A percentile compares a stretch with the other conserved stretches of the same genome.
Evolutionary conservation across 441 rosid species (phyloP).

Genomic region (Biscutella auriculata): DNA sequence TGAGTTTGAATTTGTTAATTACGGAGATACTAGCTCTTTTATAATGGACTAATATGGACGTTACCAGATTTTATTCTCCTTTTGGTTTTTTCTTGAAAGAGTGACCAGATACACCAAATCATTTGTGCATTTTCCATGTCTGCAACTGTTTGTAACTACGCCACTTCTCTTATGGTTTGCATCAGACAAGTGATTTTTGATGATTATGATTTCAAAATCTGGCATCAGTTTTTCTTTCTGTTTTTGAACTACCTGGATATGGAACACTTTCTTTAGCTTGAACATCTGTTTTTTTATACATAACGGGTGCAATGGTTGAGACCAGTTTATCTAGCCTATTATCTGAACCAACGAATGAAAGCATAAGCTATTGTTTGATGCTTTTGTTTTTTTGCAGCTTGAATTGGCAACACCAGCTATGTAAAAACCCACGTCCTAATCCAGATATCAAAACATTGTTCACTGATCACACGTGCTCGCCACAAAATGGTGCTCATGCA

Average conservation of each 20-base stretch:
- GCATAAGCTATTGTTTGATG: slow-evolving; percentile 20
- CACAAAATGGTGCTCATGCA: slow-evolving; percentile 68
- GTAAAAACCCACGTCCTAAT: slow-evolving; percentile 78
- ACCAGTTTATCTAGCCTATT: neutral
- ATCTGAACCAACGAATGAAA: slow-evolving; percentile 14
- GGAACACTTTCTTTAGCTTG: slow-evolving; percentile 8
- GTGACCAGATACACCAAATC: slow-evolving; percentile 22
- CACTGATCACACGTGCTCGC: slow-evolving; percentile 62
- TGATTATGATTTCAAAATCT: slow-evolving; percentile 20
- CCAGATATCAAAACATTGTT: slow-evolving; percentile 80
- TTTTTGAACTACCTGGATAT: slow-evolving; percentile 22
- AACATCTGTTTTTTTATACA: neutral
- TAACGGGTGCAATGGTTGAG: neutral
- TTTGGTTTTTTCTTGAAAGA: slow-evolving; percentile 3
- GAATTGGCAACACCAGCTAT: slow-evolving; percentile 91
- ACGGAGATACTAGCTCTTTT: too few species aligned
- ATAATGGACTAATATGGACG: too few species aligned
- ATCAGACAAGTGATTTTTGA: slow-evolving; percentile 27
- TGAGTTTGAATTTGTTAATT: neutral
- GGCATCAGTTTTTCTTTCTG: slow-evolving; percentile 10
- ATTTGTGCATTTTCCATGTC: slow-evolving; percentile 21
- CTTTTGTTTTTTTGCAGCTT: slow-evolving; percentile 33
- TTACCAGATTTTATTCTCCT: too few species aligned
- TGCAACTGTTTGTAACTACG: slow-evolving; percentile 24
- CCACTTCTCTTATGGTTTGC: slow-evolving; percentile 19